A percentile compares a stretch with the other conserved stretches of the same genome.
phyloP scores from a whole-genome alignment of 1,284 basidiomycete genomes.

The Apiotrichum brassicae region DNA sequence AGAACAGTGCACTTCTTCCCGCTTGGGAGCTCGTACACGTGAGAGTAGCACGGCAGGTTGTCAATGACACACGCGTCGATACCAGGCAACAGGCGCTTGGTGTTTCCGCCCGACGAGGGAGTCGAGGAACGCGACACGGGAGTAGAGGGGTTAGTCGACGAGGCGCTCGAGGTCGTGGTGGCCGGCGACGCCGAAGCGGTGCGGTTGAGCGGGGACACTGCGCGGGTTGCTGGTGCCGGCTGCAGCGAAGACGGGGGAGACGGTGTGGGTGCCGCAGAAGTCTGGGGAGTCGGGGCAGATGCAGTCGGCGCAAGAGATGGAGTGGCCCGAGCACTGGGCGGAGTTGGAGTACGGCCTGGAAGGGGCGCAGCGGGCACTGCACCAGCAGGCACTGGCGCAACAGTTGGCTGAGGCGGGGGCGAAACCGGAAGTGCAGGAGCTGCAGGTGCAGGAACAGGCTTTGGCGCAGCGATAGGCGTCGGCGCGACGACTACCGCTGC shows the following conservation, averaged over 20 bases:
- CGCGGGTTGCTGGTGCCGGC: conserved; percentile 1
- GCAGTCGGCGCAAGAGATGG: too few species aligned
- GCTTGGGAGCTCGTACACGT: conserved; percentile 23
- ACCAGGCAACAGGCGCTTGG: conserved; percentile 34
- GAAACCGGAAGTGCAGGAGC: background rate
- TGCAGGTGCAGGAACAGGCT: background rate
- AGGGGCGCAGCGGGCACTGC: background rate
- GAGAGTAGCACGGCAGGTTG: conserved; percentile 41
- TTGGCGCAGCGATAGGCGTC: background rate
- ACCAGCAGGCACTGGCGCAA: background rate
- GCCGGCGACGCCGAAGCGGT: conserved; percentile 11
- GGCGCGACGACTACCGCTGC: too few species aligned
- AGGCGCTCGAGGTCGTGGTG: background rate
- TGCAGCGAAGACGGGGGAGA: background rate
- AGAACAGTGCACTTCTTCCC: conserved; percentile 26
- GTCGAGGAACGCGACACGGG: conserved; percentile 4
- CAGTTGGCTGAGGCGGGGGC: background rate
- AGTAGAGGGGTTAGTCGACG: conserved; percentile 2
- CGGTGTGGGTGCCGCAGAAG: too few species aligned
- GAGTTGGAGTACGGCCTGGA: too few species aligned
- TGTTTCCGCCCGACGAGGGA: conserved; percentile 12
- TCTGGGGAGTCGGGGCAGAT: too few species aligned
- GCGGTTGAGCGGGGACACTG: conserved; percentile 13
- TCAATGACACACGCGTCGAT: conserved; percentile 41
- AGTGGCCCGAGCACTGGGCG: too few species aligned